Evolutionary conservation across 352 stramenopile genomes (phyloP), one percentile per base, ranked within the genome.

Genomic region (Phytophthora uliginosa): DNA sequence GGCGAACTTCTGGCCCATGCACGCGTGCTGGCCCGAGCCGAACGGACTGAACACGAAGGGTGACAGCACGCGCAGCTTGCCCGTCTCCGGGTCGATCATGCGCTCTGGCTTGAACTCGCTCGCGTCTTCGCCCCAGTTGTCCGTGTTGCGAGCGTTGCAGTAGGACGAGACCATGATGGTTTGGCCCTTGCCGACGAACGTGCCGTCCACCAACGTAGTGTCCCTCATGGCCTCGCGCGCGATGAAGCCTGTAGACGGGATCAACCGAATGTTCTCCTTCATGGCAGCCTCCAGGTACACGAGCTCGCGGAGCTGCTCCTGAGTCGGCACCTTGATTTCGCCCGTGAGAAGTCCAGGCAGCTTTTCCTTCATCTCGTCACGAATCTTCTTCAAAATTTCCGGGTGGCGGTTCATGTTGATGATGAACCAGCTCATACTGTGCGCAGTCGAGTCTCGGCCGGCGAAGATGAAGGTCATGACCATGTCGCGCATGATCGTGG

Each of bases 391-490:
- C 4, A 82, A 63, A 7, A 91, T 66, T 10, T 89, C 54, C 2
- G 84, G 88, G 58, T 90, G 69, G 13, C 75, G 71, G 38, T 77
- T 77, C 52, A 96, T 79, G 60, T 88, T 82, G 47, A 91, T 85
- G 45, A 92, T 73, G 51, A 92, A 81, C 88, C 88, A 95, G 15
- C 54, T 71, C 52, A 95, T 74, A 7, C 71, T 74, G 53, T 84
- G 82, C 1, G 81, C 81, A 7, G 83, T 89, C 45, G 88, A 90
- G 72, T 95, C 88, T 36, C 87, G 80, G 52, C 87, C 88, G 8
- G 84, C 88, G 34, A 95, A 84, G 42, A 95, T 80, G 63, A 95
- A 91, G 40, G 81, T 93, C 53, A 91, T 76, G 6, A 92, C 74
- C 68, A 95, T 90, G 60, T 95, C 84, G 3, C 85, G 78, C 42